phyloP scores from a whole-genome alignment of 495 filamentous ascomycete genomes.

The Penicillium longicatenatum region DNA sequence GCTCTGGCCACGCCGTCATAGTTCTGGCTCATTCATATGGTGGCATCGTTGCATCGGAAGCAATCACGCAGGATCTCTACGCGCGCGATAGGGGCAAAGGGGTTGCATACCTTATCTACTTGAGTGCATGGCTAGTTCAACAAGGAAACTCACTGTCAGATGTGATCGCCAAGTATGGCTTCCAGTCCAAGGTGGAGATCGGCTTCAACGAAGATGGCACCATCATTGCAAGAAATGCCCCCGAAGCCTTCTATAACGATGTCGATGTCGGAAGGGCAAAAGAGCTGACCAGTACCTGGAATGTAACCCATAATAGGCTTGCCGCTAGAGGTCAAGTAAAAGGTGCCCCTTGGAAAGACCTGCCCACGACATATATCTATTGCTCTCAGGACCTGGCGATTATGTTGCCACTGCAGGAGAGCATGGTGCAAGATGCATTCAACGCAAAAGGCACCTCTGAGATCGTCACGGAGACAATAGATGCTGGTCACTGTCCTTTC shows the following conservation, averaged over 20 bases:
- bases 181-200: slow-evolving; percentile 9
- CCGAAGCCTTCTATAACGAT: slow-evolving; percentile 18
- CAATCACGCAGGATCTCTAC: slow-evolving; percentile 14
- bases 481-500: slow-evolving; percentile 18
- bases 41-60: slow-evolving; percentile 16
- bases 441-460: background rate
- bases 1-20: slow-evolving; percentile 8
- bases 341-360: slow-evolving; percentile 15
- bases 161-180: slow-evolving; percentile 5
- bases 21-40: slow-evolving; percentile 22
- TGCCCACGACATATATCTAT: slow-evolving; percentile 14
- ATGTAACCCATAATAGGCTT: slow-evolving; percentile 16
- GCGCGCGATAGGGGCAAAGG: background rate
- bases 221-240: slow-evolving; percentile 11
- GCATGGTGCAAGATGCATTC: slow-evolving; percentile 14
- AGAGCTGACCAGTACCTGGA: slow-evolving; percentile 7
- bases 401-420: slow-evolving; percentile 11
- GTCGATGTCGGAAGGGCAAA: slow-evolving; percentile 3
- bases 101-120: slow-evolving; percentile 7
- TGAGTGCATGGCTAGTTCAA: slow-evolving; percentile 12
- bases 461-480: slow-evolving; percentile 8
- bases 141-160: background rate
- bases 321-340: slow-evolving; percentile 1
- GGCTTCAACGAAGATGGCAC: slow-evolving; percentile 8
- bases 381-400: slow-evolving; percentile 11